Percentiles rank a stretch among this genome's conserved stretches.
Evolutionary conservation across 2,329 filamentous ascomycete genomes (phyloP).

Genomic region (Pseudogymnoascus sp.): DNA sequence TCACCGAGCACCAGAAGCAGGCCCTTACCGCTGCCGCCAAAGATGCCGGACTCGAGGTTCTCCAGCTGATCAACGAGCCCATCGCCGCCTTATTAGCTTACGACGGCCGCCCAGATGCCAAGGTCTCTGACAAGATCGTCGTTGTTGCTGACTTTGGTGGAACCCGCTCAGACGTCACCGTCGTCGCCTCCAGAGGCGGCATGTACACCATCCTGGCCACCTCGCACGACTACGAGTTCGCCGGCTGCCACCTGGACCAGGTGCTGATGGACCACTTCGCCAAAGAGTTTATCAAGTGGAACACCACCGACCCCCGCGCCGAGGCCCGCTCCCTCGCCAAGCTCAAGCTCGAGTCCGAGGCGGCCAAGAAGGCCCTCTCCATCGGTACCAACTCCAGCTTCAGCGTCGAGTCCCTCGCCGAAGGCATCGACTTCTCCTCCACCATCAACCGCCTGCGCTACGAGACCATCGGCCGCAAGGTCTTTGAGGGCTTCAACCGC

Average conservation of each 20-base stretch:
- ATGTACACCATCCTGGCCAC: conserved; percentile 95
- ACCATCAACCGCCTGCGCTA: conserved; percentile 92
- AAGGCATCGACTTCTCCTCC: conserved; percentile 83
- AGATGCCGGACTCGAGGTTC: conserved; percentile 75
- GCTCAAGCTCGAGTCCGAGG: conserved; percentile 84
- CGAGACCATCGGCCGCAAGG: conserved; percentile 79
- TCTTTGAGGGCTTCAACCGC: conserved; percentile 81
- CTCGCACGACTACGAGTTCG: conserved; percentile 90
- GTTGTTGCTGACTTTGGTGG: conserved; percentile 91
- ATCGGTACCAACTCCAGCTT: conserved; percentile 83
- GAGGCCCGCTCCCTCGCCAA: conserved; percentile 81
- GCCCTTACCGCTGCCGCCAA: conserved; percentile 72
- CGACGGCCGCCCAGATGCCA: conserved; percentile 72
- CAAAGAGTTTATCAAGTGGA: conserved; percentile 98
- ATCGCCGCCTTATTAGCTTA: conserved; percentile 85
- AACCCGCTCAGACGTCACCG: conserved; percentile 83
- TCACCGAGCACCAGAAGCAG: conserved; percentile 76
- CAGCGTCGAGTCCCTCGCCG: conserved; percentile 83
- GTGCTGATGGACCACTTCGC: conserved; percentile 93
- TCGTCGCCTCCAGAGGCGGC: conserved; percentile 84
- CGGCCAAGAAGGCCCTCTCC: conserved; percentile 85
- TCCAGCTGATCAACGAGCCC: conserved; percentile 90
- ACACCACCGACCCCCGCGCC: conserved; percentile 73
- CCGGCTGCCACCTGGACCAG: conserved; percentile 79
- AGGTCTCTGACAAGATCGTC: conserved; percentile 75